Percentiles rank a stretch among this genome's conserved stretches.
Evolutionary conservation across 1,284 basidiomycete genomes (phyloP).

Genomic region (Sanghuangporus sanghuang): DNA sequence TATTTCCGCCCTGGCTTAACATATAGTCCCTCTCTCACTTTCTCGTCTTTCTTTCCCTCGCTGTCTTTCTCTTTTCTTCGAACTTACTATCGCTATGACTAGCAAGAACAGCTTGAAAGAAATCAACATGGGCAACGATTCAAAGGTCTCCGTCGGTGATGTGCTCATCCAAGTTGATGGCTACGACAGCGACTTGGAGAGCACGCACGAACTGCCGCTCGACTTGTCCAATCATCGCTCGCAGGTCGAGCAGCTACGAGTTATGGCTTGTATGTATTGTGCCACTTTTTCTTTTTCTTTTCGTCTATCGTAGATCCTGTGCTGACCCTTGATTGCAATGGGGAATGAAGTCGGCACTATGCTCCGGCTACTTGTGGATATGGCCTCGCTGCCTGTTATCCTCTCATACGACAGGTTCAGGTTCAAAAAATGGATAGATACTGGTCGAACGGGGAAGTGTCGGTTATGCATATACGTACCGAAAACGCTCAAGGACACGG

Average conservation of each 20-base stretch:
- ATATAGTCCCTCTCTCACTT: too few species aligned
- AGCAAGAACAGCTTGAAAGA: neutral
- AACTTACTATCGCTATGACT: neutral
- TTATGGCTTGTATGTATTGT: conserved; percentile 1
- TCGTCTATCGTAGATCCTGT: neutral
- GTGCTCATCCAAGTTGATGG: neutral
- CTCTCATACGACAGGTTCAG: conserved; percentile 10
- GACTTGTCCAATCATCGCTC: conserved; percentile 7
- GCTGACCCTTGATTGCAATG: neutral
- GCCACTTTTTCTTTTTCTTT: neutral
- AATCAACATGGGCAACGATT: neutral
- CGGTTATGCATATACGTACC: conserved; percentile 20
- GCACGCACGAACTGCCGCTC: neutral
- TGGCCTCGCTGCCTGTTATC: conserved; percentile 7
- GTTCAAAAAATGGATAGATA: conserved; percentile 17
- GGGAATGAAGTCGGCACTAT: conserved; percentile 9
- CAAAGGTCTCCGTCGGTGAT: neutral
- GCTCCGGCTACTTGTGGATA: conserved; percentile 14
- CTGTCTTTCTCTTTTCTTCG: neutral
- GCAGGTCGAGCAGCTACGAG: neutral
- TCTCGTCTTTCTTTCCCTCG: too few species aligned
- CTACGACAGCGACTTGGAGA: neutral
- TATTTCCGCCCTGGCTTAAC: too few species aligned
- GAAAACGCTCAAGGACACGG: neutral
- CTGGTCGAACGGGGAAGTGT: conserved; percentile 19